Evolutionary conservation across 2,329 filamentous ascomycete species (phyloP), one percentile per base, ranked within the genome.

Genomic region (Colletotrichum viniferum): DNA sequence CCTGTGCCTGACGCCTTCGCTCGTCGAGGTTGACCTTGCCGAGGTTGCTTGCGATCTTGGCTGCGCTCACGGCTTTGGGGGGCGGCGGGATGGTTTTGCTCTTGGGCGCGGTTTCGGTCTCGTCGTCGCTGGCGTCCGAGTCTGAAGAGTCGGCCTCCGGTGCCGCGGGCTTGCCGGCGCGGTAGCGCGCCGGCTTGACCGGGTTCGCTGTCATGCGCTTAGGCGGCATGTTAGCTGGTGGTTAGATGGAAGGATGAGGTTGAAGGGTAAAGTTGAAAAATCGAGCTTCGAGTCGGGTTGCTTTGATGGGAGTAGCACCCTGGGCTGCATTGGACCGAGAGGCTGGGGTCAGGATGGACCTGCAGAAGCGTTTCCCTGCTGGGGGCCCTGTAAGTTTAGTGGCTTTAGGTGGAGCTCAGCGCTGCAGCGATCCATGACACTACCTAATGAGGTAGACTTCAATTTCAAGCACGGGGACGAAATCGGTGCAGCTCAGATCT

Each of bases 191-290:
- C 28, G 95, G 94, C 83, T 92, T 93, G 74, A 93, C 86, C 5
- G 95, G 96, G 82, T 98, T 98, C 77, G 96, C 96, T 77, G 96
- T 98, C 95, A 98, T 98, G 81, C 95, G 94, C 83, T 95, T 96
- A 14, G 93, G 92, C 77, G 94, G 93, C 90, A 91, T 91, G 38
- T 61, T 80, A 77, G 74, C 9, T 43, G 43, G 58, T 62, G 24
- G 24, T 60, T 36, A 26, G 32, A 36, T 7, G 58, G 52, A 65
- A 13, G 62, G 55, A 48, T 58, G 52, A 62, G 18, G n/a, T 74
- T 56, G 66, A 55, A 2, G 28, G 30, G 34, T 48, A 4, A 73
- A 6, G 43, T 73, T 63, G 32, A 69, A 76, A 69, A 56, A 24
- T 30, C 21, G 32, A 60, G 62, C 26, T 63, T n/a, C 30, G 61